Percentiles rank a stretch among this genome's conserved stretches.
Conservation (phyloP, 106 monocot genomes). For the Phalaenopsis aphrodite region DNA sequence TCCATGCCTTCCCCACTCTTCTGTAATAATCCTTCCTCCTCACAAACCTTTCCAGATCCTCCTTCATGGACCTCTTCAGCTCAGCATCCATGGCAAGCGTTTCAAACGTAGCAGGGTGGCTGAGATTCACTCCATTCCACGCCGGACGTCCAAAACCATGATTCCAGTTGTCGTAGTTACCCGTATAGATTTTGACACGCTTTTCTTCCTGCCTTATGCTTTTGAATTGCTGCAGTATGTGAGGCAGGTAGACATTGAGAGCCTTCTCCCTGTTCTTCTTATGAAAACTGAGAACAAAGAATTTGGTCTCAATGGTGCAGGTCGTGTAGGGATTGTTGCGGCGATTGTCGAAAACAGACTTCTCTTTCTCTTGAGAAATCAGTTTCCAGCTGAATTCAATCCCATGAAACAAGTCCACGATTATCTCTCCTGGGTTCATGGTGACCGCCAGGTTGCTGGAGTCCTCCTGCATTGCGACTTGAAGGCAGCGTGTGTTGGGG, state of each 20-base stretch:
- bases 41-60: constrained; percentile 23
- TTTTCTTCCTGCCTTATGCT: constrained; percentile 1
- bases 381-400: constrained; percentile 6
- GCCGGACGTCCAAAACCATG: not conserved
- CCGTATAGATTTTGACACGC: constrained; percentile 9
- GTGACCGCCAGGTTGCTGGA: not conserved
- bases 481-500: not conserved
- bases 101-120: constrained; percentile 28
- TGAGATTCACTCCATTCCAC: constrained; percentile 7
- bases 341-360: not conserved
- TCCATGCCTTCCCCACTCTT: constrained; percentile 27
- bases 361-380: not conserved
- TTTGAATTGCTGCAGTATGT: constrained; percentile 5
- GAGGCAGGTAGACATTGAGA: constrained; percentile 12
- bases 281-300: constrained; percentile 18
- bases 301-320: not conserved
- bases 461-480: constrained; percentile 8
- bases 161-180: not conserved
- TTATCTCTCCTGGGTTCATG: not conserved
- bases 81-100: constrained; percentile 29
- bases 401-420: not conserved
- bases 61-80: constrained; percentile 9
- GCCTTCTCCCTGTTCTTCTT: constrained; percentile 17
- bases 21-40: constrained; percentile 16
- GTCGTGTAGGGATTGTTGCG: not conserved